These are phyloP conservation scores for Trichoderma sp. DNA, from an alignment of 2,329 filamentous ascomycete genomes.

Conservation along the genomic window DNA sequence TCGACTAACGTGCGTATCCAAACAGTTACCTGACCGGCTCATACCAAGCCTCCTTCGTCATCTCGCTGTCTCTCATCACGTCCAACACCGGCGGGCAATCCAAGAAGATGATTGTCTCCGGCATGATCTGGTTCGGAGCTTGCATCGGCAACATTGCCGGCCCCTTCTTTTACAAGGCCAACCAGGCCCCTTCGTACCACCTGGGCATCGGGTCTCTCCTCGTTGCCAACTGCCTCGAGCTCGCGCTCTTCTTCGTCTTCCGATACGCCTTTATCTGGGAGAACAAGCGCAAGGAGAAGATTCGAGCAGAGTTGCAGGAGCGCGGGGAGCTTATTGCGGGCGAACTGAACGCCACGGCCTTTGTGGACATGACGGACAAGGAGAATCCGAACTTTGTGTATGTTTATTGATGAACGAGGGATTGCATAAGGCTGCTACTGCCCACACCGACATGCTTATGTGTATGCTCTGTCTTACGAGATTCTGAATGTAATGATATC, in stretches of 20 bases:
- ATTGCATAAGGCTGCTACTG: not conserved
- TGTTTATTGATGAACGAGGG: conserved; percentile 39
- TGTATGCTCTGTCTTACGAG: not conserved
- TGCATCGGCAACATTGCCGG: conserved; percentile 64
- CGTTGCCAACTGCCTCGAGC: conserved; percentile 45
- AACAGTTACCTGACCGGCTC: conserved; percentile 42
- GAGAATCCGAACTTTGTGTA: conserved; percentile 49
- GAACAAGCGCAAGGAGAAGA: conserved; percentile 45
- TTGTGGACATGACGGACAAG: conserved; percentile 47
- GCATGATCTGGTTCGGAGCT: conserved; percentile 61
- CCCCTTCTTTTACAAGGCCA: conserved; percentile 62
- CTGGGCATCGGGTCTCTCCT: conserved; percentile 49
- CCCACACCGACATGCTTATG: not conserved
- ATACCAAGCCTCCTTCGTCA: conserved; percentile 46
- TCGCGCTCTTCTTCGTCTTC: conserved; percentile 44
- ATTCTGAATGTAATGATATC: not conserved
- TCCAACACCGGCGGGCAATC: conserved; percentile 59
- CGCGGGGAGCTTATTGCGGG: conserved; percentile 34
- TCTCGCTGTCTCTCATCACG: conserved; percentile 49
- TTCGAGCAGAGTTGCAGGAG: conserved; percentile 38
- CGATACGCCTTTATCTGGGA: conserved; percentile 45
- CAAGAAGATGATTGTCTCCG: conserved; percentile 67
- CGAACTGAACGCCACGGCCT: conserved; percentile 45
- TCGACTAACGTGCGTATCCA: not conserved
- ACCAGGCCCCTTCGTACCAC: conserved; percentile 50